Base-by-base conservation (phyloP, 352 stramenopile species). In the Pythium aquatile region DNA sequence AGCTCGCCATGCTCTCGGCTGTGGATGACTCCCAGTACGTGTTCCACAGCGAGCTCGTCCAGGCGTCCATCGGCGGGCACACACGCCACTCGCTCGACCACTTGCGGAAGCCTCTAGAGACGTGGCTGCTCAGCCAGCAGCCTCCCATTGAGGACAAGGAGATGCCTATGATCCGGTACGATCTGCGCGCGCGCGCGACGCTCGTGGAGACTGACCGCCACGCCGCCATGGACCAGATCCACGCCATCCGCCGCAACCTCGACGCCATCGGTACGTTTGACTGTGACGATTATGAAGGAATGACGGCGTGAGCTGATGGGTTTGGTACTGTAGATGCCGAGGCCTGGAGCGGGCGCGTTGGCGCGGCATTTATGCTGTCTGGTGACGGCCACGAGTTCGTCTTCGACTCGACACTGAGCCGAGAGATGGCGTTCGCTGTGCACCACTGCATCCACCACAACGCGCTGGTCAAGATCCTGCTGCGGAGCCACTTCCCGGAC, bases 381-480 rank as follows among this genome's bases (percentile, higher is more conserved):
- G 72, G 79, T 2, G 79, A 92, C 58, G 83, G 86, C 54, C 66
- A 72, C 16, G 79, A 95, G 65, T 79, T 90, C 35, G 72, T 74
- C 39, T 88, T 95, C 52, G 65, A 76, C 56, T 93, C 83, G 55
- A 92, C 83, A 1, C 75, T 93, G 17, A 82, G 73, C 46, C 83
- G 86, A 32, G 86, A 95, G 58, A 48, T 95, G 39, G 83, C 81
- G n/a, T 95, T 95, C 53, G 85, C 84, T 1, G 83, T 91, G 55
- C 86, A 95, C 66, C 86, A 95, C 65, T 90, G 75, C 62, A 95
- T 95, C 68, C 86, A 95, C 73, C 86, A 95, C 72, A 93, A 93
- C 65, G 84, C 85, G 55, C 59, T 93, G 55, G 83, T 88, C 44
- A 90, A 91, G 64, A 72, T 92, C 48, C 66, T 95, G 55, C 66